phyloP scores from a whole-genome alignment of 306 rosid genomes.

The Dalbergia cultrata region DNA sequence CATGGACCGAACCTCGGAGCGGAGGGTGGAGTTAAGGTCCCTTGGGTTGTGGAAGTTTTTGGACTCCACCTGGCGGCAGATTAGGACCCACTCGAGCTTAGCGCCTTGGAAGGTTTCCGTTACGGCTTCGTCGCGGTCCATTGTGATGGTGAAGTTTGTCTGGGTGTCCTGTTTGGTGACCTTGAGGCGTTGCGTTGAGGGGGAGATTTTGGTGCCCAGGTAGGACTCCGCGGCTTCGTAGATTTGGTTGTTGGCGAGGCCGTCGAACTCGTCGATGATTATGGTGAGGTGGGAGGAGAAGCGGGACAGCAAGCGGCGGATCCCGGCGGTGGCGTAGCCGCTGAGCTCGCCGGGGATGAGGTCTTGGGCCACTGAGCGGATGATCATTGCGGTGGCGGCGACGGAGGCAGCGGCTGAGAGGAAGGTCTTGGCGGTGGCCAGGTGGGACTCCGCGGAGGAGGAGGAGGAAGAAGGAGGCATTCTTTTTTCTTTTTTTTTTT shows the following conservation, averaged over 20 bases:
- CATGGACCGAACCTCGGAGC: constrained; percentile 61
- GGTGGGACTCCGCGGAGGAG: constrained; percentile 47
- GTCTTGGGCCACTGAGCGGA: constrained; percentile 63
- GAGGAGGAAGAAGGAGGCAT: constrained; percentile 52
- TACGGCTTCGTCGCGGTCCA: constrained; percentile 58
- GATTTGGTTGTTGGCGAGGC: constrained; percentile 64
- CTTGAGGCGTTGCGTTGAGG: constrained; percentile 54
- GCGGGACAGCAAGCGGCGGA: constrained; percentile 41
- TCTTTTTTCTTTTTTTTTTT: neutral
- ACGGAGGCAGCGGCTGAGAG: constrained; percentile 68
- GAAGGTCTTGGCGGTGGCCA: constrained; percentile 63
- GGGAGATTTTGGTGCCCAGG: constrained; percentile 64
- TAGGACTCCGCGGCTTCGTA: constrained; percentile 71
- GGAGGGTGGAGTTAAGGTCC: constrained; percentile 49
- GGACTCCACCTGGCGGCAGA: constrained; percentile 41
- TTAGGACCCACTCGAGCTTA: constrained; percentile 61
- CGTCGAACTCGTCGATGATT: constrained; percentile 75
- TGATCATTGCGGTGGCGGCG: constrained; percentile 66
- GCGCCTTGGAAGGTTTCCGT: constrained; percentile 61
- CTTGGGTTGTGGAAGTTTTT: constrained; percentile 41
- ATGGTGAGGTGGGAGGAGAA: constrained; percentile 68
- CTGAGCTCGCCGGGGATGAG: constrained; percentile 63
- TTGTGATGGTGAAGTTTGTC: constrained; percentile 48
- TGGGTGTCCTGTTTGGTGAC: constrained; percentile 61
- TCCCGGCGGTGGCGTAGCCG: constrained; percentile 39